Evolutionary conservation across 169 alveolate genomes (phyloP).

Genomic region (Plasmodium gonderi): DNA sequence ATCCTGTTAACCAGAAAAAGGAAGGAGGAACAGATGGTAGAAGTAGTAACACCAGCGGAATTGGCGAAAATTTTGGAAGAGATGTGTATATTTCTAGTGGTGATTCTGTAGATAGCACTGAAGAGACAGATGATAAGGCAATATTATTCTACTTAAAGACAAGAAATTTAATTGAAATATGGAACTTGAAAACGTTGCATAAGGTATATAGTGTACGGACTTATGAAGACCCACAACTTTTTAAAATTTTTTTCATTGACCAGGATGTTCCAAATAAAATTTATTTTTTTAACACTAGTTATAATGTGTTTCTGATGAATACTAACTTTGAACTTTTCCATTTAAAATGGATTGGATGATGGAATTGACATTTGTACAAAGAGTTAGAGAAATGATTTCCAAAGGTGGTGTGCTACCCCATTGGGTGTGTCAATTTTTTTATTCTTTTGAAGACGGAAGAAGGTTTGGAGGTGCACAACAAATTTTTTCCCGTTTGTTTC

Average conservation of each 20-base stretch:
- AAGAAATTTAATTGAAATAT: constrained; percentile 61
- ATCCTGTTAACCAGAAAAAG: neutral
- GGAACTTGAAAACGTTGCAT: constrained; percentile 54
- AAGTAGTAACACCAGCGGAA: neutral
- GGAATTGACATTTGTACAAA: too few relatives aligned
- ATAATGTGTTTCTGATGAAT: constrained; percentile 45
- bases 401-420: too few relatives aligned
- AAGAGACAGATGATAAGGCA: constrained; percentile 15
- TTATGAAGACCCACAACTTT: constrained; percentile 33
- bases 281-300: constrained; percentile 27
- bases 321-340: constrained; percentile 33
- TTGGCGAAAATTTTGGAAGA: neutral
- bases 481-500: too few relatives aligned
- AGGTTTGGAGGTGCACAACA: too few relatives aligned
- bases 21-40: neutral
- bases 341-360: constrained; percentile 37
- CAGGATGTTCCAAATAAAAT: constrained; percentile 30
- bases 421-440: too few relatives aligned
- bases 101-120: neutral
- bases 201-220: constrained; percentile 44
- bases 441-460: too few relatives aligned
- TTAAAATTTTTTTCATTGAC: constrained; percentile 37
- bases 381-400: too few relatives aligned
- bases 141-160: constrained; percentile 45
- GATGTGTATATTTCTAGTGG: neutral